Conservation (phyloP, 2,329 filamentous ascomycete genomes). For the Beauveria rudraprayagi region DNA sequence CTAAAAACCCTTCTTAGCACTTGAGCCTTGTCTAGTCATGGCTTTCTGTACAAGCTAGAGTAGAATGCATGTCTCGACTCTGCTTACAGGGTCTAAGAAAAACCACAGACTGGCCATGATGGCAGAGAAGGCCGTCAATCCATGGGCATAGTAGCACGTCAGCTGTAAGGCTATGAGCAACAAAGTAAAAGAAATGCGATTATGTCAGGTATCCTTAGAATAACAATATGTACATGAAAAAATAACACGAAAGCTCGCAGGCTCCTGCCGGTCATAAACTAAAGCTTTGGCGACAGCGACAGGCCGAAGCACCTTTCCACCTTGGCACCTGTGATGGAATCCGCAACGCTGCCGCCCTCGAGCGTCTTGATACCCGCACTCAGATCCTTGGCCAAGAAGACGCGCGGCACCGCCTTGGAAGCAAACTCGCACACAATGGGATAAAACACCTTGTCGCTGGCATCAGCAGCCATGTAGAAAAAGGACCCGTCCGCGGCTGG, state of each 20-base stretch:
- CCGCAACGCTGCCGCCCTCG: constrained; percentile 16
- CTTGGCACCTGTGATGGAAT: constrained; percentile 21
- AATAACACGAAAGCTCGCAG: background rate
- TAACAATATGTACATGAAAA: background rate
- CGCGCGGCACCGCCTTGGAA: constrained; percentile 15
- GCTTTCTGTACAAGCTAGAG: too few species aligned
- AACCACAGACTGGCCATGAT: too few species aligned
- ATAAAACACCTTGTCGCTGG: constrained; percentile 19
- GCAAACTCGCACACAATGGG: constrained; percentile 23
- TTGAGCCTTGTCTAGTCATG: background rate
- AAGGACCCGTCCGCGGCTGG: constrained; percentile 10
- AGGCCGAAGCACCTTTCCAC: constrained; percentile 14
- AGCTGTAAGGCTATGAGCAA: too few species aligned
- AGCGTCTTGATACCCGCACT: constrained; percentile 17
- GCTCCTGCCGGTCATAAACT: background rate
- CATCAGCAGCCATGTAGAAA: constrained; percentile 17
- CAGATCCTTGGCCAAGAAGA: constrained; percentile 22
- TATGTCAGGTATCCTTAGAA: too few species aligned
- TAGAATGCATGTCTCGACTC: too few species aligned
- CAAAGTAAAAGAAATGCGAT: too few species aligned
- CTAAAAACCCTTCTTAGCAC: background rate
- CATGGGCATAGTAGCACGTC: too few species aligned
- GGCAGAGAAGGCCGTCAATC: too few species aligned
- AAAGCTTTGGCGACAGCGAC: background rate
- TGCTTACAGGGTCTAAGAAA: too few species aligned